These are phyloP conservation scores for Neopestalotiopsis sp. DNA, from an alignment of 2,329 filamentous ascomycete genomes.

Conservation along the genomic window DNA sequence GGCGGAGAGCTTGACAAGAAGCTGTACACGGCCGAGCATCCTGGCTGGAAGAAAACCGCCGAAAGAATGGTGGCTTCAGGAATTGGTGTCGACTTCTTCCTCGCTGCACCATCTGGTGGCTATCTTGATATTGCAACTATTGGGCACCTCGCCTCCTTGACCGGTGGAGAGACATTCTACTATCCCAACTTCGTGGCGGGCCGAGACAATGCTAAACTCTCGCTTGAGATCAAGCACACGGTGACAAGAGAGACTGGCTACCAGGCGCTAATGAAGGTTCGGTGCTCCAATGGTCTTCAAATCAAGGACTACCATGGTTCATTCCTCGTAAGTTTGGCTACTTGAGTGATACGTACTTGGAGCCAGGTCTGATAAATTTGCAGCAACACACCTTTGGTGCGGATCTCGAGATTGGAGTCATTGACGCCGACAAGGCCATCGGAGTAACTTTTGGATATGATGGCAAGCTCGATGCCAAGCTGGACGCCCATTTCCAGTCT, in stretches of 20 bases:
- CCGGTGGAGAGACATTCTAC: slow-evolving; percentile 95
- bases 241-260: slow-evolving; percentile 91
- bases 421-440: slow-evolving; percentile 93
- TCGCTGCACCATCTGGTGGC: slow-evolving; percentile 86
- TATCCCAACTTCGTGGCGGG: slow-evolving; percentile 95
- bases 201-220: slow-evolving; percentile 83
- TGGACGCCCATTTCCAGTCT: slow-evolving; percentile 97
- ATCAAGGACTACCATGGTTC: slow-evolving; percentile 94
- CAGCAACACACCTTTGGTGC: slow-evolving; percentile 92
- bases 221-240: slow-evolving; percentile 83
- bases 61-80: slow-evolving; percentile 88
- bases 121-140: slow-evolving; percentile 95
- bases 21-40: slow-evolving; percentile 87
- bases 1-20: slow-evolving; percentile 92
- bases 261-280: slow-evolving; percentile 97
- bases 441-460: slow-evolving; percentile 93
- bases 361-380: not conserved
- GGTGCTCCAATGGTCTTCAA: slow-evolving; percentile 95
- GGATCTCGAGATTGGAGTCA: slow-evolving; percentile 89
- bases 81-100: slow-evolving; percentile 91
- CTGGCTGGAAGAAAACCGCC: slow-evolving; percentile 83
- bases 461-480: slow-evolving; percentile 93
- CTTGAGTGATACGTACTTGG: not conserved
- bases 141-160: slow-evolving; percentile 83
- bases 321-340: slow-evolving; percentile 56